phyloP scores from a whole-genome alignment of 2,329 filamentous ascomycete genomes.

The Fusarium sp. region DNA sequence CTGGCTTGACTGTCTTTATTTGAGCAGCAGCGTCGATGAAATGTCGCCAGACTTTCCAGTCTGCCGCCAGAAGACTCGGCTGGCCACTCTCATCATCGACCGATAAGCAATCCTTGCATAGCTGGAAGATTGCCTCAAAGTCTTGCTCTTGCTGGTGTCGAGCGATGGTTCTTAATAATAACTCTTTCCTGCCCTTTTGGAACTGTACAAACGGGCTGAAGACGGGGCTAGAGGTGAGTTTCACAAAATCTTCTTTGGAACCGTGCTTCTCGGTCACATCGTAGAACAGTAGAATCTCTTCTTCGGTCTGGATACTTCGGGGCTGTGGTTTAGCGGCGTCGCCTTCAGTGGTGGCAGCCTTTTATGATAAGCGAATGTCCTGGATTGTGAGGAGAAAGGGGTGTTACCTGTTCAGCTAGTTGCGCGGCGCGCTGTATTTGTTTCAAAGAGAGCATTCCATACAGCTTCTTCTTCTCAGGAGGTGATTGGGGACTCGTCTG shows the following conservation, averaged over 20 bases:
- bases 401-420: slow-evolving; percentile 58
- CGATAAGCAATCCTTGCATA: slow-evolving; percentile 61
- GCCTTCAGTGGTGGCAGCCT: slow-evolving; percentile 42
- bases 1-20: slow-evolving; percentile 50
- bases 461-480: slow-evolving; percentile 64
- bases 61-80: slow-evolving; percentile 60
- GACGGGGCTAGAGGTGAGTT: slow-evolving; percentile 55
- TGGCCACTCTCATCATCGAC: slow-evolving; percentile 54
- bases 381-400: slow-evolving; percentile 18
- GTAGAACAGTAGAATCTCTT: slow-evolving; percentile 66
- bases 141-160: slow-evolving; percentile 56
- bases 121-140: slow-evolving; percentile 59
- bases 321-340: slow-evolving; percentile 44
- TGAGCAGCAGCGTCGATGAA: slow-evolving; percentile 57
- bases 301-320: slow-evolving; percentile 59
- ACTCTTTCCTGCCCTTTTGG: slow-evolving; percentile 61
- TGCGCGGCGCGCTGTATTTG: slow-evolving; percentile 66
- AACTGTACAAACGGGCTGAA: slow-evolving; percentile 62
- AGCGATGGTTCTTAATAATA: slow-evolving; percentile 58
- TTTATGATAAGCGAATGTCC: neutral
- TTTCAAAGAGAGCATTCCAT: slow-evolving; percentile 64
- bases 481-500: slow-evolving; percentile 63
- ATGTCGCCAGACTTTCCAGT: slow-evolving; percentile 58
- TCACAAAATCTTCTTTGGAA: slow-evolving; percentile 57
- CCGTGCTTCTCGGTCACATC: slow-evolving; percentile 61